A percentile compares a stretch with the other conserved stretches of the same genome.
Conservation (phyloP, 148 eudicot genomes). For the Linanthus parryae region DNA sequence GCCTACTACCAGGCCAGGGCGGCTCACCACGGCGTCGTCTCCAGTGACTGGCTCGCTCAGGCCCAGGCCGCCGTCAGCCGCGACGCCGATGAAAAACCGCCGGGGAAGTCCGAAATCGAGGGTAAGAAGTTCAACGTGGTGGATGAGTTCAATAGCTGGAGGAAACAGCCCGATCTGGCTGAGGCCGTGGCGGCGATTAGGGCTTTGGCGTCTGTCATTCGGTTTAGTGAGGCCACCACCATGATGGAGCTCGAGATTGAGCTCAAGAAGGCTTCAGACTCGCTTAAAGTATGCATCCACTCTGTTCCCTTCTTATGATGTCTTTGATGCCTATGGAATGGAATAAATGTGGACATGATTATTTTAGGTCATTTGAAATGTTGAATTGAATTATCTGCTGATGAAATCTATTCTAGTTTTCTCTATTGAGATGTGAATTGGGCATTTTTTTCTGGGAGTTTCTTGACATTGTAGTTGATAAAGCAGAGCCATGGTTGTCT, state of each 20-base stretch:
- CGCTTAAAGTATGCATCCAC: constrained; percentile 80
- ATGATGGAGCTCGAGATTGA: constrained; percentile 97
- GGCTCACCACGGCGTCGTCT: constrained; percentile 86
- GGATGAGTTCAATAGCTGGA: constrained; percentile 79
- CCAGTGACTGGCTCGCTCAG: constrained; percentile 91
- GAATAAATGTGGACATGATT: too few relatives aligned
- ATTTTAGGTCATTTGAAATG: too few relatives aligned
- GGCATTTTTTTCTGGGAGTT: too few relatives aligned
- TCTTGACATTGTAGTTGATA: too few relatives aligned
- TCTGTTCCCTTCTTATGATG: too few relatives aligned
- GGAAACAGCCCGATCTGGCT: constrained; percentile 91
- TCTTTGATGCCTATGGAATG: too few relatives aligned
- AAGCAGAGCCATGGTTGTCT: too few relatives aligned
- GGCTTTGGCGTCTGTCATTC: constrained; percentile 86
- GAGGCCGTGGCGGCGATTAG: constrained; percentile 98
- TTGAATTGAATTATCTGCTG: too few relatives aligned
- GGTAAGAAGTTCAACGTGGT: constrained; percentile 54
- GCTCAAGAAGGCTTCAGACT: constrained; percentile 86
- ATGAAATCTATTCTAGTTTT: too few relatives aligned
- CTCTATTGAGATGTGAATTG: too few relatives aligned
- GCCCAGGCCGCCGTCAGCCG: constrained; percentile 71
- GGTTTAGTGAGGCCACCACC: constrained; percentile 74
- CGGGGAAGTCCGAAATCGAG: constrained; percentile 7
- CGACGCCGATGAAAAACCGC: constrained; percentile 19
- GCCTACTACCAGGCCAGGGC: constrained; percentile 88